phyloP scores from a whole-genome alignment of 371 early-diverging fungal species.

The Apophysomyces ossiformis region DNA sequence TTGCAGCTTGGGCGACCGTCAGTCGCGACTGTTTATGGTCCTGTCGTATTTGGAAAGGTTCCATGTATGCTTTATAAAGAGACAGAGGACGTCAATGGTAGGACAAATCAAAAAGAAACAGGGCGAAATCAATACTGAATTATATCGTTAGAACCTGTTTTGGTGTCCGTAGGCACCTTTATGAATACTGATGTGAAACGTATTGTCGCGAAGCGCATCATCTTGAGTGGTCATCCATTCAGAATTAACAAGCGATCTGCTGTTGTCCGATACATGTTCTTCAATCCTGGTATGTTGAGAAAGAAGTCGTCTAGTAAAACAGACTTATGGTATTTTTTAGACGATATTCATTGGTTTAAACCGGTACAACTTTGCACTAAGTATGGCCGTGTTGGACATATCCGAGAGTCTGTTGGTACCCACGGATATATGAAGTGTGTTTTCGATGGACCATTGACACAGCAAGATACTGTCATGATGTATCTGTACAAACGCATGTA shows the following conservation, averaged over 20 bases:
- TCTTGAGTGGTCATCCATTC: constrained; percentile 94
- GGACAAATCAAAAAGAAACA: background rate
- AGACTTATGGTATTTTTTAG: constrained; percentile 22
- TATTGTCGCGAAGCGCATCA: constrained; percentile 92
- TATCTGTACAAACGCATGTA: constrained; percentile 94
- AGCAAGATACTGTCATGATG: constrained; percentile 95
- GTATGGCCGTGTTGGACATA: constrained; percentile 90
- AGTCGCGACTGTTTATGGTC: constrained; percentile 88
- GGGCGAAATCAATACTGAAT: background rate
- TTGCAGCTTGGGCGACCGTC: constrained; percentile 71
- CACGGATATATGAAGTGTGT: constrained; percentile 97
- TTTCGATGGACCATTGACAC: constrained; percentile 89
- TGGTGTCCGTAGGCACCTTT: constrained; percentile 83
- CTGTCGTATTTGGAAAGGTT: constrained; percentile 83
- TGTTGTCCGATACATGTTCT: constrained; percentile 97
- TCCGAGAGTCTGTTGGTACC: constrained; percentile 92
- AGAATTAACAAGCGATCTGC: constrained; percentile 92
- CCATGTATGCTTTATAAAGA: constrained; percentile 80
- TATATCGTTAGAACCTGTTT: constrained; percentile 51
- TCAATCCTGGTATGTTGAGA: constrained; percentile 62
- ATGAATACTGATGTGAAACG: constrained; percentile 80
- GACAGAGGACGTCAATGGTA: constrained; percentile 62
- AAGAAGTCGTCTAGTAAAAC: background rate
- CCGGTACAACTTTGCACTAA: constrained; percentile 93
- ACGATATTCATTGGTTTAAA: constrained; percentile 93